These are phyloP conservation scores for maize (Zea mays) DNA, from an alignment of 176 grass and related monocot genomes.

Conservation along the genomic window Zm-B73-REFERENCE-NAM-5.0 NC_050097.1:12163001-12163500, in stretches of 20 bases:
- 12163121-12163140: too few relatives aligned
- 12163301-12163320: background rate
- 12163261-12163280: too few relatives aligned
- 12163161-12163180: too few relatives aligned
- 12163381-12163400: background rate
- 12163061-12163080: background rate
- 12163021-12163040: too few relatives aligned
- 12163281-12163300: too few relatives aligned
- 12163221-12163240: too few relatives aligned
- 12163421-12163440: constrained; percentile 26
- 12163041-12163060: background rate
- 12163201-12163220: too few relatives aligned
- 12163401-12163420: background rate
- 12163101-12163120: background rate
- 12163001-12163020: too few relatives aligned
- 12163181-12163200: too few relatives aligned
- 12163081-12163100: background rate
- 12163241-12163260: too few relatives aligned
- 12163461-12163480: constrained; percentile 25
- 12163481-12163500: constrained; percentile 2
- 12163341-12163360: background rate
- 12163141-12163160: too few relatives aligned
- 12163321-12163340: background rate
- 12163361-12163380: background rate
- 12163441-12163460: constrained; percentile 36